These are phyloP conservation scores for Aegilops bicornis DNA, from an alignment of 176 grass and related monocot species.

Conservation along the genomic window DNA sequence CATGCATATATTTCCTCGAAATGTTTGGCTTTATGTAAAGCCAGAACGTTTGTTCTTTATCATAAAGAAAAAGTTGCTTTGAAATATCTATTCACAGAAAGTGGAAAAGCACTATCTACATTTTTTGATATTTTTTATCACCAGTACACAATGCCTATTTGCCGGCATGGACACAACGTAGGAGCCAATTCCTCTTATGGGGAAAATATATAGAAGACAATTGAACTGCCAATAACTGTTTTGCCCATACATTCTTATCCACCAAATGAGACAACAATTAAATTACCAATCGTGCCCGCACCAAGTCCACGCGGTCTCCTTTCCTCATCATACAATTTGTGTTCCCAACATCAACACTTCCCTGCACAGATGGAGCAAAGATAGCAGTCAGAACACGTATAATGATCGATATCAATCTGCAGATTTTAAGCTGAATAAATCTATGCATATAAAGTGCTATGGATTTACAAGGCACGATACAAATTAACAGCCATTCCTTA, in stretches of 20 bases:
- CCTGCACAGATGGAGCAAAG: conserved; percentile 35
- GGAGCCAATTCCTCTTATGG: neutral
- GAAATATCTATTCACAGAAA: conserved; percentile 10
- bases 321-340: conserved; percentile 43
- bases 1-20: neutral
- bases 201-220: neutral
- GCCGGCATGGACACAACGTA: neutral
- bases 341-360: conserved; percentile 47
- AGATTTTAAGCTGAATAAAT: neutral
- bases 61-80: neutral
- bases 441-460: neutral
- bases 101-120: neutral
- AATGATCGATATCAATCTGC: neutral
- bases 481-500: neutral
- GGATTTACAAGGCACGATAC: neutral
- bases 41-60: neutral
- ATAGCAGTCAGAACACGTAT: neutral
- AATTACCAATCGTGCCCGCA: conserved; percentile 61
- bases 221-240: neutral
- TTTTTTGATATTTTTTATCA: conserved; percentile 20
- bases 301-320: conserved; percentile 54
- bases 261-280: neutral
- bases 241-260: neutral
- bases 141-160: neutral
- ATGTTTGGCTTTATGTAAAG: neutral